phyloP scores from a whole-genome alignment of 1,139 yeast genomes.

The Candida mesenterica region DNA sequence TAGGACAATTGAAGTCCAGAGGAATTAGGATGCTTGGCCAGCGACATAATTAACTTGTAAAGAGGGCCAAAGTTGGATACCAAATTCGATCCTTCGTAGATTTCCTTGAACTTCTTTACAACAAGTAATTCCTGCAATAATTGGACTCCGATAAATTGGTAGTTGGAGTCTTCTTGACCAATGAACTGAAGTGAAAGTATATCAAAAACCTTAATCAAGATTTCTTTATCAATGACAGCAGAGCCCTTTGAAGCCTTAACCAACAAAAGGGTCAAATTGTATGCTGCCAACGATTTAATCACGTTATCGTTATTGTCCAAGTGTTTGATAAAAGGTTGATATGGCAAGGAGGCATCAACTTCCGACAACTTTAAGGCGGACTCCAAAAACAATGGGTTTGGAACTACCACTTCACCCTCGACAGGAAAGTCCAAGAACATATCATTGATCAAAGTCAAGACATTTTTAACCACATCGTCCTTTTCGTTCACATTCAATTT shows the following conservation, averaged over 20 bases:
- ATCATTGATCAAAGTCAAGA: constrained; percentile 68
- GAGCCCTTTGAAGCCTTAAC: constrained; percentile 23
- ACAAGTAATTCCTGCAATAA: constrained; percentile 62
- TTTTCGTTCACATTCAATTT: constrained; percentile 45
- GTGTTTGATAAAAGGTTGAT: constrained; percentile 52
- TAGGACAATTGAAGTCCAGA: constrained; percentile 83
- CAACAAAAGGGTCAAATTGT: constrained; percentile 44
- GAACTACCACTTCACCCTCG: constrained; percentile 3
- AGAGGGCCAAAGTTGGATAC: constrained; percentile 56
- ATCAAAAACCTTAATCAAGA: constrained; percentile 42
- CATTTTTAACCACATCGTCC: constrained; percentile 74
- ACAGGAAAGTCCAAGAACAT: constrained; percentile 47
- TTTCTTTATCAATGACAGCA: constrained; percentile 26
- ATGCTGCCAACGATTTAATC: constrained; percentile 45
- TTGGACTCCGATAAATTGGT: constrained; percentile 67
- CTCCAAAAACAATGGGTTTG: constrained; percentile 31
- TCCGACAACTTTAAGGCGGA: constrained; percentile 45
- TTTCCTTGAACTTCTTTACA: constrained; percentile 54
- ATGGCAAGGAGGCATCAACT: constrained; percentile 53
- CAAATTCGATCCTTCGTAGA: constrained; percentile 55
- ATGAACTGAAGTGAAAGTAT: constrained; percentile 43
- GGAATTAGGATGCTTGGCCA: constrained; percentile 44
- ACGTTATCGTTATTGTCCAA: constrained; percentile 47
- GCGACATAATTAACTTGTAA: constrained; percentile 30
- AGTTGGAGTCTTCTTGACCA: constrained; percentile 47